phyloP scores from a whole-genome alignment of 2,329 filamentous ascomycete genomes.

The Epichloe festucae region DNA sequence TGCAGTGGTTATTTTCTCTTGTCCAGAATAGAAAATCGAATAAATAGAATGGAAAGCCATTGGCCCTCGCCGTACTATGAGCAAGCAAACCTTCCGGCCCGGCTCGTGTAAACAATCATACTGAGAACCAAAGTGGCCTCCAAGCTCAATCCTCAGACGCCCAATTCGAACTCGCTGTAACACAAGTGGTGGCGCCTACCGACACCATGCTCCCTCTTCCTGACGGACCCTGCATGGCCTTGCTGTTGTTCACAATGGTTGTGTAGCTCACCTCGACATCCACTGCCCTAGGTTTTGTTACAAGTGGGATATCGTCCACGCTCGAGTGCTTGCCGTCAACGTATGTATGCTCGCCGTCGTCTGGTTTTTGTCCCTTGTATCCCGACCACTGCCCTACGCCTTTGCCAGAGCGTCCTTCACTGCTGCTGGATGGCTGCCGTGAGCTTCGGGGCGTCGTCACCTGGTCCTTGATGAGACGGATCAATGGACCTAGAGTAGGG shows the following conservation, averaged over 20 bases:
- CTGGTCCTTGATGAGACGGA: conserved; percentile 10
- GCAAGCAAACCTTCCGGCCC: neutral
- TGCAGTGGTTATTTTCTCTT: too few relatives aligned
- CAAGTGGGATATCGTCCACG: conserved; percentile 15
- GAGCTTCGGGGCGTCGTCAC: conserved; percentile 4
- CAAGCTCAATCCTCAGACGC: neutral
- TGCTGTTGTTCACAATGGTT: neutral
- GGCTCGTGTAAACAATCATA: neutral
- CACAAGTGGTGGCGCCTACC: neutral
- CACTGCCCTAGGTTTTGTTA: neutral
- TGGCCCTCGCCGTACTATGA: neutral
- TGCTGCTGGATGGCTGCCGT: conserved; percentile 4
- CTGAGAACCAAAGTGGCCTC: neutral
- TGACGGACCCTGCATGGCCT: neutral
- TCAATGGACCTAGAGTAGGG: conserved; percentile 12
- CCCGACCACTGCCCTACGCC: conserved; percentile 7
- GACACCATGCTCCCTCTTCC: neutral
- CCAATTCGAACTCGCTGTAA: too few relatives aligned
- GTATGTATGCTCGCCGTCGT: conserved; percentile 10
- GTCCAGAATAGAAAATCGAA: neutral
- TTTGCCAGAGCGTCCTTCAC: neutral
- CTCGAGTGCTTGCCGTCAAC: conserved; percentile 10
- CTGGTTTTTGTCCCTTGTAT: conserved; percentile 5
- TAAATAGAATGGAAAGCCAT: neutral
- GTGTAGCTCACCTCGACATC: neutral